These are phyloP conservation scores for Combretum micranthum DNA, from an alignment of 345 rosid genomes.

Conservation along the genomic window DNA sequence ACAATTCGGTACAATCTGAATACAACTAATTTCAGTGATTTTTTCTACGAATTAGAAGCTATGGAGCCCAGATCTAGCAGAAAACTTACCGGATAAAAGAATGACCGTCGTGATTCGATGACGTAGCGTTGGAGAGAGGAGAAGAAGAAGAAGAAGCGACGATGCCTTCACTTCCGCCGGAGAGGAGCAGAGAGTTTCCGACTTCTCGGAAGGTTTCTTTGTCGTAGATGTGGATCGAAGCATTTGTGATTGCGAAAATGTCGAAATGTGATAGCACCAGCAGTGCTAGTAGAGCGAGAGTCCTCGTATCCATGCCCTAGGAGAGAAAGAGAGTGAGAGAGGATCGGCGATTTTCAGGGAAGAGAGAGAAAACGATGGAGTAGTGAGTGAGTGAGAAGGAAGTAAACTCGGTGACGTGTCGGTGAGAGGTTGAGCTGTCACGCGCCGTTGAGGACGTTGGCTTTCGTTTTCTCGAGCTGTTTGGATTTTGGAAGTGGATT, in stretches of 20 bases:
- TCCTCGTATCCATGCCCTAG: no score
- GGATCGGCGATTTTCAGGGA: constrained; percentile 17
- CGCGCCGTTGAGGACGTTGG: background rate
- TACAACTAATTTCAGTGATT: no score
- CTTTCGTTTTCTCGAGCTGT: no score
- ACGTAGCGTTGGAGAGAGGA: constrained; percentile 18
- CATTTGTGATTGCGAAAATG: constrained; percentile 16
- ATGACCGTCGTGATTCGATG: constrained; percentile 35
- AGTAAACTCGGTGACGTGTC: constrained; percentile 4
- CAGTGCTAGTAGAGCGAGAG: constrained; percentile 1
- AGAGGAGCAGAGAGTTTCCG: constrained; percentile 79
- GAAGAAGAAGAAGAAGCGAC: constrained; percentile 30
- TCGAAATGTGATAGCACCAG: constrained; percentile 18
- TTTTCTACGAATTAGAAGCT: no score
- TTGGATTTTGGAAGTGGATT: no score
- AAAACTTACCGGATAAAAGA: background rate
- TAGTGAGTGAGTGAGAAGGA: constrained; percentile 1
- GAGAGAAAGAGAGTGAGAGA: constrained; percentile 1
- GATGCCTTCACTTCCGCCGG: constrained; percentile 98
- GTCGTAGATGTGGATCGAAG: constrained; percentile 70
- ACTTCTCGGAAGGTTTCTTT: constrained; percentile 60
- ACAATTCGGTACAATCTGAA: no score
- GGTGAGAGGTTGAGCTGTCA: constrained; percentile 5
- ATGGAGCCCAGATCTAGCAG: constrained; percentile 1
- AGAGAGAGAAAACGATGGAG: no score